Conservation (phyloP, 495 filamentous ascomycete genomes). For the Neurospora intermedia region DNA sequence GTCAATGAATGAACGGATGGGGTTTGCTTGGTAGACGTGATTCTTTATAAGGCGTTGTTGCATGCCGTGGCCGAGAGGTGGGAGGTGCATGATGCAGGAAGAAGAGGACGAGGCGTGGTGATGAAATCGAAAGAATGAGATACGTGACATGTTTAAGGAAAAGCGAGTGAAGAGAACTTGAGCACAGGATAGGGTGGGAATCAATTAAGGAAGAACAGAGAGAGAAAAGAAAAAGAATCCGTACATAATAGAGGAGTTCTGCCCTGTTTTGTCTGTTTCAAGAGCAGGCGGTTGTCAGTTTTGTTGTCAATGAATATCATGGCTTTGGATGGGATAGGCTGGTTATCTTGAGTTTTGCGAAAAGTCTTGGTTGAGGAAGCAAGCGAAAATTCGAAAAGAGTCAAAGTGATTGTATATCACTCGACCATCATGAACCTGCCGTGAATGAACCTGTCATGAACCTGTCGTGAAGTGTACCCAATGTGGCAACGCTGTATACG, state of each 20-base stretch:
- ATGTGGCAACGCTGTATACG: not conserved
- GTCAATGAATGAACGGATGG: not conserved
- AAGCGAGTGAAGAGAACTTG: not conserved
- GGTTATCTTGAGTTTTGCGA: not conserved
- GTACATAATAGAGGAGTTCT: not conserved
- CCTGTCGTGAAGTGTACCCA: not conserved
- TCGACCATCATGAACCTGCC: not conserved
- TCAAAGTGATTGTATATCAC: not conserved
- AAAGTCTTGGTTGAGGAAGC: not conserved
- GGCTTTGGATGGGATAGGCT: not conserved
- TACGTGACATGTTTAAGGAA: not conserved
- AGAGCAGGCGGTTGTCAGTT: not conserved
- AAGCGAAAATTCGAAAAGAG: not conserved
- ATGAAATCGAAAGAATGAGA: not conserved
- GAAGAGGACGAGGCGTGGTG: not conserved
- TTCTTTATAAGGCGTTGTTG: not conserved
- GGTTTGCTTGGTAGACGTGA: not conserved
- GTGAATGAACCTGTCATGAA: not conserved
- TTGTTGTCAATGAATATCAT: not conserved
- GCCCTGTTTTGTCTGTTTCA: not conserved
- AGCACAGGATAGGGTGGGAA: not conserved
- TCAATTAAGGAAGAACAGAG: not conserved
- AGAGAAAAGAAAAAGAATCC: not conserved
- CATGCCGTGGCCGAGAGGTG: not conserved
- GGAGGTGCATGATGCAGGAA: not conserved